Evolutionary conservation across 768 basidiomycete genomes (phyloP).

Genomic region (Termitomyces eurrhizus): DNA sequence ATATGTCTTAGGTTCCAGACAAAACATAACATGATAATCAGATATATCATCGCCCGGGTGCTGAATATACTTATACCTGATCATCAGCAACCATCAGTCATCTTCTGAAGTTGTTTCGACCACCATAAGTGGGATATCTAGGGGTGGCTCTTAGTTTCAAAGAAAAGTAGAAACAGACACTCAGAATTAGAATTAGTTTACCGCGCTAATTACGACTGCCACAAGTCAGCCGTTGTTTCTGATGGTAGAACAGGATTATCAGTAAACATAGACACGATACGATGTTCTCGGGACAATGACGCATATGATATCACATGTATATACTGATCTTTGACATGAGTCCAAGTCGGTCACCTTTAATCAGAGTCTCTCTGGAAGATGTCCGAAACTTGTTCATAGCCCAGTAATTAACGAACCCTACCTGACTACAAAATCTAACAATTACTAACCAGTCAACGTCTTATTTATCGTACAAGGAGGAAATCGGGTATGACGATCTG

Average conservation of each 20-base stretch:
- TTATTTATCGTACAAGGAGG: background rate
- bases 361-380: background rate
- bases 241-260: background rate
- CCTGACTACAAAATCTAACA: background rate
- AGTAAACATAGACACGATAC: background rate
- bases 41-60: background rate
- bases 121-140: background rate
- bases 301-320: background rate
- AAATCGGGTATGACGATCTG: background rate
- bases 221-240: background rate
- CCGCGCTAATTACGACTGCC: background rate
- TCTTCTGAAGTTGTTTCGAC: background rate
- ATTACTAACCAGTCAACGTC: background rate
- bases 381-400: background rate
- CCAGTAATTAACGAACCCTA: background rate
- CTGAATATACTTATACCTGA: background rate
- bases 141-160: background rate
- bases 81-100: background rate
- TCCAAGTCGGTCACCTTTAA: background rate
- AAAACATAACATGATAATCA: background rate
- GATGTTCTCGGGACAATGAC: background rate
- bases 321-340: background rate
- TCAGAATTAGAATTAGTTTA: background rate
- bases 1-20: too few relatives aligned
- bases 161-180: background rate